Evolutionary conservation across 2,329 filamentous ascomycete species (phyloP).

Genomic region (Apiospora saccharicola): DNA sequence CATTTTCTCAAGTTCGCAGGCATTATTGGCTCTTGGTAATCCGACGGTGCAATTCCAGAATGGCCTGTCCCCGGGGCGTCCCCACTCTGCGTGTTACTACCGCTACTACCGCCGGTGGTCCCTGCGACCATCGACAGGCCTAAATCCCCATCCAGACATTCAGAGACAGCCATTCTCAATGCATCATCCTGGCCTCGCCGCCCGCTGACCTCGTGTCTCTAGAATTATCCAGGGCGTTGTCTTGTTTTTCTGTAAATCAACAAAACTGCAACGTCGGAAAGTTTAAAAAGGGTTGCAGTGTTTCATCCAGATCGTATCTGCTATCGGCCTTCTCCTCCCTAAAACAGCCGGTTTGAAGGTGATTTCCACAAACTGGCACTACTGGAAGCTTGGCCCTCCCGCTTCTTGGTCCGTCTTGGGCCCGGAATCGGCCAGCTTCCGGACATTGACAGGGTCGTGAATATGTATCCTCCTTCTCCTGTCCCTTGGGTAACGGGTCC

Average conservation of each 20-base stretch:
- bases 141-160: neutral
- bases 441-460: neutral
- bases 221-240: neutral
- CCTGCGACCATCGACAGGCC: neutral
- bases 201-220: neutral
- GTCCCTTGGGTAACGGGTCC: neutral
- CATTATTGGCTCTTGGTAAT: slow-evolving; percentile 14
- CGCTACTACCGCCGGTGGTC: neutral
- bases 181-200: neutral
- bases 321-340: neutral
- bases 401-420: slow-evolving; percentile 7
- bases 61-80: neutral
- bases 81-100: neutral
- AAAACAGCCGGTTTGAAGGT: neutral
- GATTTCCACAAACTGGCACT: slow-evolving; percentile 19
- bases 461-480: neutral
- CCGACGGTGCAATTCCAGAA: slow-evolving; percentile 18
- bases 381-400: slow-evolving; percentile 15
- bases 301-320: slow-evolving; percentile 12
- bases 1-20: neutral
- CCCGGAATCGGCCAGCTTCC: neutral
- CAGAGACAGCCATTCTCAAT: neutral
- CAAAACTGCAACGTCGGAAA: slow-evolving; percentile 5
- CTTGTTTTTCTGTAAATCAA: neutral
- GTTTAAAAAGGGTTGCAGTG: neutral